Base-by-base conservation (phyloP, 441 rosid species). In the Pelargonium australe region DNA sequence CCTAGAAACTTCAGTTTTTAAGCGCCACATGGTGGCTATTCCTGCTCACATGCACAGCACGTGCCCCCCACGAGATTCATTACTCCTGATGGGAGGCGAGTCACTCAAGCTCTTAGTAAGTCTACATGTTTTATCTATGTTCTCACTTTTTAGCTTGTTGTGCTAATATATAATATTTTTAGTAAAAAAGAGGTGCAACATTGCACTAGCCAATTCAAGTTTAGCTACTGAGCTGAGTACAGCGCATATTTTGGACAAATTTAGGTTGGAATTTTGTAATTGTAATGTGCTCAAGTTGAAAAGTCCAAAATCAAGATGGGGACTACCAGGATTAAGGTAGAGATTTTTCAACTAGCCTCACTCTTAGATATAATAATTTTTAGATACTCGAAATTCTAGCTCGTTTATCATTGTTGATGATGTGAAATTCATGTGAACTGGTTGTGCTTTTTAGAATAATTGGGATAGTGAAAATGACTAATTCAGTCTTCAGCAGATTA, bases 21-120 rank as follows among this genome's bases (percentile, higher is more conserved):
- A 25, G 63, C 19, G 63, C 63, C 63, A 19, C 63, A 10, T 57
- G 61, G 61, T 19, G 61, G 61, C 61, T 55, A 55, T 55, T 55
- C 61, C 61, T 55, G 61, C 23, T 55, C 61, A 4, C 23, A 23
- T 55, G 61, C 61, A 19, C 20, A n/a, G 8, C 8, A 16, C 11
- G 28, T 57, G 63, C 28, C 63, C 28, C 63, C 28, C 63, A 57
- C 63, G 8, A 57, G 63, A 57, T 57, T 17, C 28, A 57, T 57
- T 17, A 1, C 28, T 19, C 2, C 63, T 57, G 63, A 57, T 57
- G 3, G 10, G 63, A 57, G 63, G 31, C 63, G 63, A 57, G 12
- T 57, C 28, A 57, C 63, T 19, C 63, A 9, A 57, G 63, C 63
- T 57, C 0, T 57, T 1, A 19, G 63, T 57, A 57, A 57, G 63